phyloP scores from a whole-genome alignment of 2,329 filamentous ascomycete genomes.

The Torrubiella hemipterigena region DNA sequence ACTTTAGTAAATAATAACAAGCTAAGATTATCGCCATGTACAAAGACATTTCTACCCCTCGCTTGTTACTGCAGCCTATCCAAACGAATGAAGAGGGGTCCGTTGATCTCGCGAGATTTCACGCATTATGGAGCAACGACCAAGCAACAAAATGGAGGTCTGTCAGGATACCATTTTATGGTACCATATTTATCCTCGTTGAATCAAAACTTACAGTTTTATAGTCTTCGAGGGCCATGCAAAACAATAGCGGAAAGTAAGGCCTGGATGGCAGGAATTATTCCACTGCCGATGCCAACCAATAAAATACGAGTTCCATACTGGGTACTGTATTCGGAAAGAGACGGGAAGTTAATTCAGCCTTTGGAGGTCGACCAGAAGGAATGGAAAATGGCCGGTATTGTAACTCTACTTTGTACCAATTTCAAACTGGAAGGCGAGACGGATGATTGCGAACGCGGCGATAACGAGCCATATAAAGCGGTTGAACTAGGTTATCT shows the following conservation, averaged over 20 bases:
- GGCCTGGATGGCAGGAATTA: conserved; percentile 2
- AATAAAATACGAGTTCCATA: background rate
- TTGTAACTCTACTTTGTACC: background rate
- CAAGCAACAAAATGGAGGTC: conserved; percentile 1
- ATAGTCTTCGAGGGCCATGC: conserved; percentile 1
- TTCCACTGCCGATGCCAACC: background rate
- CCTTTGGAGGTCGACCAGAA: background rate
- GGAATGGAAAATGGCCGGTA: background rate
- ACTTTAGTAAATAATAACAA: too few relatives aligned
- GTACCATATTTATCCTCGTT: background rate
- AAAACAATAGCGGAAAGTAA: conserved; percentile 1
- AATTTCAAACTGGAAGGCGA: conserved; percentile 1
- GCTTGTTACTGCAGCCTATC: background rate
- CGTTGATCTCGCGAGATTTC: conserved; percentile 1
- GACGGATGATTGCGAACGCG: background rate
- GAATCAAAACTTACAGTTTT: too few relatives aligned
- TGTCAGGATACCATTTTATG: background rate
- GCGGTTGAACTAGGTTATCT: conserved; percentile 2
- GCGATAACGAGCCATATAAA: background rate
- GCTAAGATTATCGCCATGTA: too few relatives aligned
- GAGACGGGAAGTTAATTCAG: background rate
- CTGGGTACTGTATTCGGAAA: background rate
- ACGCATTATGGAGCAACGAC: conserved; percentile 1
- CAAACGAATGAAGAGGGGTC: too few relatives aligned
- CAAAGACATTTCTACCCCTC: background rate